phyloP scores from a whole-genome alignment of 371 early-diverging fungal species.

The Mortierella sp. region DNA sequence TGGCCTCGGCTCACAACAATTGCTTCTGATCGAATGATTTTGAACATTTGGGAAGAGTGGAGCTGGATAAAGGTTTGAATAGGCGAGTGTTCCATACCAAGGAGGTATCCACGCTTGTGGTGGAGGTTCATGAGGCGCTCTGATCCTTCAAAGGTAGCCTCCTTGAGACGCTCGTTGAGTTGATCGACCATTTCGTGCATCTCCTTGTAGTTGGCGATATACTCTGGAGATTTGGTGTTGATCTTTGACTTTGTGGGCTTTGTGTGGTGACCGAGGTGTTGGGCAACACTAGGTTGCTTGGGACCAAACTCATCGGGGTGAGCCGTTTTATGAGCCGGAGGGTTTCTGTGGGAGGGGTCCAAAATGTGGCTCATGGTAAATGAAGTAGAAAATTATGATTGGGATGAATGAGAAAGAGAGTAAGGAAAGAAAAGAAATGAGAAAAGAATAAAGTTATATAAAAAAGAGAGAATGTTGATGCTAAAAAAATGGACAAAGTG shows the following conservation, averaged over 20 bases:
- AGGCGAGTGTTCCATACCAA: constrained; percentile 60
- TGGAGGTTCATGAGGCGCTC: constrained; percentile 70
- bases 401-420: no score
- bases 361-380: constrained; percentile 47
- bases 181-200: constrained; percentile 69
- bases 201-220: constrained; percentile 69
- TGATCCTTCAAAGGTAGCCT: constrained; percentile 72
- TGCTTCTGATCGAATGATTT: no score
- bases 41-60: background rate
- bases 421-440: background rate
- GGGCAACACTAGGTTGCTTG: constrained; percentile 26
- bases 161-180: constrained; percentile 67
- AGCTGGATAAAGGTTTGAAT: background rate
- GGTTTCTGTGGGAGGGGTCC: constrained; percentile 40
- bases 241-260: constrained; percentile 51
- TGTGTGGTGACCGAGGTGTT: constrained; percentile 44
- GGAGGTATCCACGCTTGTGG: constrained; percentile 73
- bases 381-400: background rate
- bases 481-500: no score
- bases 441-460: background rate
- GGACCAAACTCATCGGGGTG: constrained; percentile 33
- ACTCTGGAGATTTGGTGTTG: constrained; percentile 61
- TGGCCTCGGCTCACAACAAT: no score
- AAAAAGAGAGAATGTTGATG: constrained; percentile 6
- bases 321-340: constrained; percentile 31